Evolutionary conservation across 225 moss, liverwort and hornwort species (phyloP).

Genomic region (Sphagnum contortum): DNA sequence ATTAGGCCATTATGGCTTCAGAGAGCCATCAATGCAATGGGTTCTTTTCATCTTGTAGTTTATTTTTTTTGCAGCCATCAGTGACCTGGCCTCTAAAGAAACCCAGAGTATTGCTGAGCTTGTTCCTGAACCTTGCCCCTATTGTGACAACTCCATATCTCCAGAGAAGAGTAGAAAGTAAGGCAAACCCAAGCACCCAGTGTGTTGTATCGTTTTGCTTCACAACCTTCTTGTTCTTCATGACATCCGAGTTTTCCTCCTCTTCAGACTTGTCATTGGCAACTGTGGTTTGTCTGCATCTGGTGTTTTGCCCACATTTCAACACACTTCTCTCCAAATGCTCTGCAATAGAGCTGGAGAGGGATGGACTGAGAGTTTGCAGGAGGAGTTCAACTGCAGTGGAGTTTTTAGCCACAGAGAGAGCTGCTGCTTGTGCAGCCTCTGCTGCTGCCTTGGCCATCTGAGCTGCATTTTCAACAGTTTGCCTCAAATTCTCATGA

Average conservation of each 20-base stretch:
- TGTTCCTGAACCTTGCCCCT: conserved; percentile 10
- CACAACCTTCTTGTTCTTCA: conserved; percentile 8
- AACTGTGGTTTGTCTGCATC: conserved; percentile 9
- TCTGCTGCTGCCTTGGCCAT: conserved; percentile 44
- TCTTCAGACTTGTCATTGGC: neutral
- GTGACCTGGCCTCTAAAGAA: conserved; percentile 10
- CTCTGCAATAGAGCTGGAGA: neutral
- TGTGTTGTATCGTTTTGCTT: conserved; percentile 33
- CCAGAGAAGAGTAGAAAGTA: conserved; percentile 34
- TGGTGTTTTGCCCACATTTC: conserved; percentile 1
- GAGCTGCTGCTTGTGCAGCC: conserved; percentile 36
- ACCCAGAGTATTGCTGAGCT: conserved; percentile 25
- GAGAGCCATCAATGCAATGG: no score
- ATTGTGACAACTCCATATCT: conserved; percentile 27
- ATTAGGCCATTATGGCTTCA: no score
- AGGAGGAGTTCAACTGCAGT: conserved; percentile 26
- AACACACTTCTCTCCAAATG: neutral
- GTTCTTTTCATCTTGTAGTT: no score
- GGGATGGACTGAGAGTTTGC: conserved; percentile 12
- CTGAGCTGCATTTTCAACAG: conserved; percentile 25
- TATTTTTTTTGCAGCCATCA: no score
- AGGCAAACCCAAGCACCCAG: conserved; percentile 44
- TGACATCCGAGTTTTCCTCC: neutral
- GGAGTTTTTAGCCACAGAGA: conserved; percentile 27
- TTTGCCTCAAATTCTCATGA: conserved; percentile 8